Base-by-base conservation (phyloP, 1,284 basidiomycete species). In the Inonotus obliquus region DNA sequence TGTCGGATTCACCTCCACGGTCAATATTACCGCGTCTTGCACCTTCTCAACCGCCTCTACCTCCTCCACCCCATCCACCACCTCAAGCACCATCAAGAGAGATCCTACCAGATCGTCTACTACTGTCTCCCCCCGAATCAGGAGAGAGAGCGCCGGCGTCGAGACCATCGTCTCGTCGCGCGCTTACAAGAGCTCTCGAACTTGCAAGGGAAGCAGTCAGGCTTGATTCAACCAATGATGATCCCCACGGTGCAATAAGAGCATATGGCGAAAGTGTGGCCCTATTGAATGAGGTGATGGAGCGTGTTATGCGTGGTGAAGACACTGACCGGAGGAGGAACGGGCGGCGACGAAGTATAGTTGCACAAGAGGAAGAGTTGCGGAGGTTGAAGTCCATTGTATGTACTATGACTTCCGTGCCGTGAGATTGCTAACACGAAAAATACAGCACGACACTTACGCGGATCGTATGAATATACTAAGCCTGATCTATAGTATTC, bases 401-500 rank as follows among this genome's bases (percentile, higher is more conserved):
- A 73, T 78, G 90, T 84, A 60, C 49, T 52, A 63, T 52, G 47
- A 59, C 63, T 4, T 19, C 7, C 19, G n/a, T 52, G 2, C 13
- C 47, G 47, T 13, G 47, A 10, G 25, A n/a, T 19, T 44, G 17
- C 27, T 45, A 21, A 41, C 56, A 49, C 27, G 41, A 25, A 54
- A 52, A 54, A 64, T 65, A 17, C 70, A 92, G 91, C 91, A 92
- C 70, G 91, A 93, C 73, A 92, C 91, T 9, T 92, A 92, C 71
- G 89, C 89, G 61, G 90, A 92, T 74, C 84, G 90, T 63, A 92
- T 92, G 90, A 89, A 90, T 70, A 92, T 93, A 68, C 79, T 92
- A 61, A 91, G 89, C 68, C 80, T 91, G 65, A 91, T 92, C 65
- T 93, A 92, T 76, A 87, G 84, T 71, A 91, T 92, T 72, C 88